Evolutionary conservation across 495 filamentous ascomycete genomes (phyloP), one percentile per base, ranked within the genome.

Genomic region (Rhypophila decipiens): DNA sequence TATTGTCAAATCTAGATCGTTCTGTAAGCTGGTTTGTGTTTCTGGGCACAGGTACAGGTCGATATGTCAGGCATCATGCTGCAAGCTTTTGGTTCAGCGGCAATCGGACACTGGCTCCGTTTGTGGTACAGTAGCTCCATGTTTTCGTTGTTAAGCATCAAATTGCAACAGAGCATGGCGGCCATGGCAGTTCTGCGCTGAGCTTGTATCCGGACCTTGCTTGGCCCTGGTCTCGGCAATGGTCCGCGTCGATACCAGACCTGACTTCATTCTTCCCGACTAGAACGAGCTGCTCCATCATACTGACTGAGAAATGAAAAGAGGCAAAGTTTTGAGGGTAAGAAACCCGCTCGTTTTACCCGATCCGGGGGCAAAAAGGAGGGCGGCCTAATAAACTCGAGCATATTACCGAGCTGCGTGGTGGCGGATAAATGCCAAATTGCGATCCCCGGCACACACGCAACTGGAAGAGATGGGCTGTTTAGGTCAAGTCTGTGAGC

Each of bases 301-400:
- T n/a, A n/a, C n/a, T n/a, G n/a, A n/a, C n/a, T n/a, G n/a, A n/a
- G 27, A 31, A 31, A 31, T 7, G 27, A 7, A 31, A 31, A 13
- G 27, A 31, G 13, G 27, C 7, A 31, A 31, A 13, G 22, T 43
- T 8, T 3, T 43, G 41, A 2, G n/a, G 12, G 18, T 11, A 34
- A 23, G 34, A 27, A 37, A 19, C 13, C 33, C n/a, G 17, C 12
- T 44, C 40, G 24, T 50, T 60, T 63, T 63, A 63, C 42, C 60
- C 60, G 60, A 58, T 63, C 60, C 53, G 52, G 55, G 52, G 50
- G 37, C 49, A 55, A 40, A 44, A 40, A 27, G 49, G n/a, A n/a
- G n/a, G n/a, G n/a, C n/a, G n/a, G n/a, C n/a, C n/a, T 35, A 63
- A 57, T 57, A 51, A 59, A 63, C 43, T 29, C 46, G 57, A 54